These are phyloP conservation scores for Vitis hybrid DNA, from an alignment of 177 flowering plant genomes.

Conservation along the genomic window DNA sequence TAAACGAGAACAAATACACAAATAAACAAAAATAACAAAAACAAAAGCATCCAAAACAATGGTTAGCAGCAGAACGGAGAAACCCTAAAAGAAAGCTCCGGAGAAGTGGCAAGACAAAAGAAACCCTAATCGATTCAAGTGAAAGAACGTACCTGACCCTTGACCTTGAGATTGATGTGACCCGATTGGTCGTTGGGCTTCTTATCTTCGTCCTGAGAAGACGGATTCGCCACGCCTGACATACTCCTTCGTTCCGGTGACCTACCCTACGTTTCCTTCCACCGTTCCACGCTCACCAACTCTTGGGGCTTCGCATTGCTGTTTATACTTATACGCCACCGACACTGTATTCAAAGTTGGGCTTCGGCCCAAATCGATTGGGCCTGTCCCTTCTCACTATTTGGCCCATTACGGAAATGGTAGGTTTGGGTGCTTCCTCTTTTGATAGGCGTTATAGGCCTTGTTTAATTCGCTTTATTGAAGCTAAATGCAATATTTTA, in stretches of 20 bases:
- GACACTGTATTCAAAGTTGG: too few species aligned
- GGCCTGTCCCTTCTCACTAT: too few species aligned
- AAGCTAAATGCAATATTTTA: too few species aligned
- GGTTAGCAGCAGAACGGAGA: too few species aligned
- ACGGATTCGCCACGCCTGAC: conserved; percentile 18
- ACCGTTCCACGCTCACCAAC: background rate
- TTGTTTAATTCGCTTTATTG: too few species aligned
- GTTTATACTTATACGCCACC: background rate
- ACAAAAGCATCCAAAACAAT: too few species aligned
- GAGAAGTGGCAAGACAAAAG: background rate
- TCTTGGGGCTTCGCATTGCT: background rate
- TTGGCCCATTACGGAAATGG: too few species aligned
- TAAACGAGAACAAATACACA: background rate
- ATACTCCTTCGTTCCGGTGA: conserved; percentile 4
- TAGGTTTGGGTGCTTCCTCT: too few species aligned
- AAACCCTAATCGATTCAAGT: background rate
- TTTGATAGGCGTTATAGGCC: too few species aligned
- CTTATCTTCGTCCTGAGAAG: conserved; percentile 52
- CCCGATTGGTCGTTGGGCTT: conserved; percentile 49
- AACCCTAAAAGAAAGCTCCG: too few species aligned
- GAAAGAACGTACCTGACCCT: conserved; percentile 43
- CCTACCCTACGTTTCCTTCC: background rate
- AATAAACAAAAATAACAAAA: background rate
- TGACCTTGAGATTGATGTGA: conserved; percentile 70
- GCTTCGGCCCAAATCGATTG: too few species aligned